Evolutionary conservation across 2,329 filamentous ascomycete genomes (phyloP), one percentile per base, ranked within the genome.

Genomic region (Fusarium virguliforme): DNA sequence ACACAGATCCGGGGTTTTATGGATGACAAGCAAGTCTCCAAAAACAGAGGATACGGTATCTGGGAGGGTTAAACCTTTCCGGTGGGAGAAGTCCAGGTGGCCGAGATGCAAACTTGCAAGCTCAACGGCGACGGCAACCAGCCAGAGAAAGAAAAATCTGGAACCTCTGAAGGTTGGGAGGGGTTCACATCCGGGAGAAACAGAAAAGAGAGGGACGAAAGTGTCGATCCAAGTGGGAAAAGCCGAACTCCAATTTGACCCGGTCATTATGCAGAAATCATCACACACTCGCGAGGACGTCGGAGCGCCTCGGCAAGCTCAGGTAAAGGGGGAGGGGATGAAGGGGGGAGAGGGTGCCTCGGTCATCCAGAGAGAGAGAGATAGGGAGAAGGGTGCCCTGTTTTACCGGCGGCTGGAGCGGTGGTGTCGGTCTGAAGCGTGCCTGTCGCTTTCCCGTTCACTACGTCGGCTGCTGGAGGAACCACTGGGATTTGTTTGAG

Each of bases 371-470:
- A 24, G 38, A 18, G 18, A 18, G 18, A 18, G 37, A 64, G 30
- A 40, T n/a, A 41, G 22, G 12, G 40, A 10, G 40, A 22, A 43
- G 18, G 55, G 60, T 53, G 53, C 58, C 64, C 18, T 18, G 18
- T 54, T 64, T 76, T 79, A 82, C 75, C 81, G 81, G 65, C 81
- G 81, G 54, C 79, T 75, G 60, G 80, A 75, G 64, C 82, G 81
- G 65, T 82, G 80, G 68, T 82, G 81, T 67, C 80, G 75, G 70
- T 83, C 81, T 22, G 78, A 77, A 59, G 78, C 73, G 64, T 81
- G 80, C 76, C 82, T 82, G 72, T 83, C 81, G 75, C 70, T 75
- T 64, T 85, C 83, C 75, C 81, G 78, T 64, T 83, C 82, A 79
- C 76, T 82, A 78, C 82, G 82, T 74, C 82, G 82, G 69, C 70